Evolutionary conservation across 2,329 filamentous ascomycete genomes (phyloP).

Genomic region (Aspergillus fumigatiaffinis): DNA sequence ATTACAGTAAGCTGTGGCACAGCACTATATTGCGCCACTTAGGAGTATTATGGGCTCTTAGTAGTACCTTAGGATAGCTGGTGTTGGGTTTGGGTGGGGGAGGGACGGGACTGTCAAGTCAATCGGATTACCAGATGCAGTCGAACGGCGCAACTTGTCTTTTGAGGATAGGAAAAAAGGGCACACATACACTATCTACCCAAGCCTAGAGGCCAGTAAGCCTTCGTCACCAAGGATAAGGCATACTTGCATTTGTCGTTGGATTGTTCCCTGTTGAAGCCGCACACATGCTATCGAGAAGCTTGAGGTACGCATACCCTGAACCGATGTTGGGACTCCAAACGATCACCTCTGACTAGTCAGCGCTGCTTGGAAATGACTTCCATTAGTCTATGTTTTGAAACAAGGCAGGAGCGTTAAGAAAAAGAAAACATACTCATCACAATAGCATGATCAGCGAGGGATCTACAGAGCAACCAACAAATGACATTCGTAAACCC

Average conservation of each 20-base stretch:
- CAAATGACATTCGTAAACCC: background rate
- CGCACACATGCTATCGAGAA: background rate
- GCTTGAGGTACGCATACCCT: background rate
- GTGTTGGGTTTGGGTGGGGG: too few relatives aligned
- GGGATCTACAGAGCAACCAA: background rate
- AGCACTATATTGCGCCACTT: constrained; percentile 6
- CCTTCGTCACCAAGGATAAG: background rate
- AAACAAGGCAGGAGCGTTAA: background rate
- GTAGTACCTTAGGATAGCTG: background rate
- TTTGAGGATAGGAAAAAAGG: background rate
- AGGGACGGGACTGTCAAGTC: background rate
- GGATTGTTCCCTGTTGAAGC: background rate
- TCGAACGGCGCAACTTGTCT: too few relatives aligned
- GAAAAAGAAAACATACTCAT: background rate
- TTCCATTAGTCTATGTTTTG: background rate
- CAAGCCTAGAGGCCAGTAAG: background rate
- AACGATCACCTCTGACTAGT: background rate
- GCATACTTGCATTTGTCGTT: background rate
- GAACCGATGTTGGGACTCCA: too few relatives aligned
- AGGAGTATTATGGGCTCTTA: background rate
- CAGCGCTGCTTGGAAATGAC: background rate
- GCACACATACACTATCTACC: background rate
- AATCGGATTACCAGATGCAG: too few relatives aligned
- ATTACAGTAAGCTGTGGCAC: constrained; percentile 6
- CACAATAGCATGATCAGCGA: background rate